A percentile compares a stretch with the other conserved stretches of the same genome.
Conservation (phyloP, 495 filamentous ascomycete genomes). For the Aspergillus cristatus region DNA sequence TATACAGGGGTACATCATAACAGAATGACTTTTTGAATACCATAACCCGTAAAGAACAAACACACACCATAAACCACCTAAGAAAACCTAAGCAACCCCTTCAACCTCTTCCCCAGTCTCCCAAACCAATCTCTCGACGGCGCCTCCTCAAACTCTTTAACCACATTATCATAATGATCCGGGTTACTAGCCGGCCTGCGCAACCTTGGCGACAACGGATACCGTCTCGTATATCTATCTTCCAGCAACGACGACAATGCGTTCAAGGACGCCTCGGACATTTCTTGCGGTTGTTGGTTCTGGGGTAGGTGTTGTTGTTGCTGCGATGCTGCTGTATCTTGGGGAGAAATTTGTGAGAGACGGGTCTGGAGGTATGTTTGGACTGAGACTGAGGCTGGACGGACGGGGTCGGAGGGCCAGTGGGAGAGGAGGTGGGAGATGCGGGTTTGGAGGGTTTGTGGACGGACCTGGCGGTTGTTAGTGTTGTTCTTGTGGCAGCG, state of each 20-base stretch:
- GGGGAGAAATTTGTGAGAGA: constrained; percentile 33
- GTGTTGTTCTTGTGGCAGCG: constrained; percentile 4
- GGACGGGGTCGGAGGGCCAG: constrained; percentile 73
- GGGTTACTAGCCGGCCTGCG: constrained; percentile 66
- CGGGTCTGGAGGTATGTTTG: constrained; percentile 58
- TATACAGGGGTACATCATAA: background rate
- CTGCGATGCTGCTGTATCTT: background rate
- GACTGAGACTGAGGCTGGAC: constrained; percentile 63
- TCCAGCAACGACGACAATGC: constrained; percentile 68
- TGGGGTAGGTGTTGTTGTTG: constrained; percentile 11
- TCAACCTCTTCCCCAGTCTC: constrained; percentile 46
- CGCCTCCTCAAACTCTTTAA: constrained; percentile 64
- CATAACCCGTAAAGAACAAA: constrained; percentile 3
- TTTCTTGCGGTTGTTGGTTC: constrained; percentile 15
- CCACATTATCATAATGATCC: constrained; percentile 62
- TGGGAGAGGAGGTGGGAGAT: constrained; percentile 46
- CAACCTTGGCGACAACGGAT: constrained; percentile 51
- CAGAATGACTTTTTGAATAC: constrained; percentile 2
- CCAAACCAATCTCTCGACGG: constrained; percentile 51
- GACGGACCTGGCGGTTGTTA: constrained; percentile 18
- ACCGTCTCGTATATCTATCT: constrained; percentile 60
- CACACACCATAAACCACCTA: constrained; percentile 13
- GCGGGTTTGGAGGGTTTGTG: constrained; percentile 51
- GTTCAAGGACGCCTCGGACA: constrained; percentile 54
- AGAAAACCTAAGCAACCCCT: constrained; percentile 54